Evolutionary conservation across 2,329 filamentous ascomycete genomes (phyloP), one percentile per base, ranked within the genome.

Genomic region (Chrysosporium queenslandicum): DNA sequence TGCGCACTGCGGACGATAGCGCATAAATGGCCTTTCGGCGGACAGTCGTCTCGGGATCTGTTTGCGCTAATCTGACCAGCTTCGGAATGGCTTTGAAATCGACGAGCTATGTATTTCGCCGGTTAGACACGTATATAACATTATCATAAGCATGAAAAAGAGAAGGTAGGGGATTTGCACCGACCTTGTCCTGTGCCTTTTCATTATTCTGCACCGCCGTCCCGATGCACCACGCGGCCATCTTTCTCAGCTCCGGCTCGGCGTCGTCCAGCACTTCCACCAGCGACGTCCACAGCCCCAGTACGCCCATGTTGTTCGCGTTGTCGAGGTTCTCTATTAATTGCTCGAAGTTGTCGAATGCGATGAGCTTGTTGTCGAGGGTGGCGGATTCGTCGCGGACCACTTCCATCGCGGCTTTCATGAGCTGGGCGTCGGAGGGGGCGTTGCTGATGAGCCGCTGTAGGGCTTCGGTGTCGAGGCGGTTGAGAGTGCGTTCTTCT

Each of bases 201-300:
- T 79, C 77, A 69, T 98, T 97, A 73, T 98, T 98, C 76, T 97
- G 90, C 55, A 98, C 92, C 8, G 92, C 91, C 4, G 90, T 96
- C 47, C 87, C 88, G 54, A 92, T 74, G 72, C 89, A 96, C 87
- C 88, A 95, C n/a, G 89, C 89, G 2, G 91, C 90, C 79, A 88
- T 89, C 61, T 77, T 81, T 58, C 90, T 77, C 63, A 95, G 74
- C 57, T 92, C 86, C 4, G 76, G 66, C 63, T 92, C 84, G 9
- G 78, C 75, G 62, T 83, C 77, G 46, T 76, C 74, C 12, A 98
- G 75, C 57, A 85, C 80, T 6, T 74, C 68, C 4, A 96, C 75
- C 36, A 98, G 74, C 8, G 87, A 87, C 9, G 79, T 78, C 92
- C 92, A 98, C 29, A 97, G 76, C 5, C 78, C 78, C 18, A 96